Evolutionary conservation across 371 early-diverging fungal species (phyloP), one percentile per base, ranked within the genome.

Genomic region (Agmasoma carcini): DNA sequence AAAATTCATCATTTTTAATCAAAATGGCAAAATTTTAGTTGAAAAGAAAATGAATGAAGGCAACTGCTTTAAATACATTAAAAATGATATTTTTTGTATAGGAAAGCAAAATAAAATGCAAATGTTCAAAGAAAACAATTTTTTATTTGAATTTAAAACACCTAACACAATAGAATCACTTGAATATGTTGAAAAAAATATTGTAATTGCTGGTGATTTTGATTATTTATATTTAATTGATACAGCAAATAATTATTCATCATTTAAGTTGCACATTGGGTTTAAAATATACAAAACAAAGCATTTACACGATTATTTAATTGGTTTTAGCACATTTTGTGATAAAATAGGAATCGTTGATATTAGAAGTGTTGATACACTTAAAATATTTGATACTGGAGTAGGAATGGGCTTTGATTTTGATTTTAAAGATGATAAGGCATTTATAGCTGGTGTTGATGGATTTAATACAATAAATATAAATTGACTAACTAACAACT

Each of bases 131-230:
- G 33, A 37, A 38, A 33, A 9, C n/a, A 52, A n/a, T 23, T 27
- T 55, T 15, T 44, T 69, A 17, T 45, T 54, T 1, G 65, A 56
- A 44, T 20, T 40, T 34, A 15, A 7, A 12, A 17, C 54, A 29
- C 65, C 56, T 15, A 61, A 45, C 9, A 34, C 3, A 12, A 44
- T 51, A 11, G 61, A 59, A 12, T 27, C 31, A 7, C 20, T 59
- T 33, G 30, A 19, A n/a, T 47, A 55, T 26, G 40, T 56, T 31
- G 57, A 60, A 19, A 60, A 48, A 38, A 46, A 54, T 34, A 59
- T 69, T 47, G 48, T 64, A 12, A 29, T 64, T 43, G 65, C 57
- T 4, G 69, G 69, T 19, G 27, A 43, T 19, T 69, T 65, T 43
- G 41, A 58, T 12, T 38, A 63, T 12, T 19, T 69, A 3, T 15